These are phyloP conservation scores for Populus ilicifolia DNA, from an alignment of 345 rosid genomes.

Conservation along the genomic window DNA sequence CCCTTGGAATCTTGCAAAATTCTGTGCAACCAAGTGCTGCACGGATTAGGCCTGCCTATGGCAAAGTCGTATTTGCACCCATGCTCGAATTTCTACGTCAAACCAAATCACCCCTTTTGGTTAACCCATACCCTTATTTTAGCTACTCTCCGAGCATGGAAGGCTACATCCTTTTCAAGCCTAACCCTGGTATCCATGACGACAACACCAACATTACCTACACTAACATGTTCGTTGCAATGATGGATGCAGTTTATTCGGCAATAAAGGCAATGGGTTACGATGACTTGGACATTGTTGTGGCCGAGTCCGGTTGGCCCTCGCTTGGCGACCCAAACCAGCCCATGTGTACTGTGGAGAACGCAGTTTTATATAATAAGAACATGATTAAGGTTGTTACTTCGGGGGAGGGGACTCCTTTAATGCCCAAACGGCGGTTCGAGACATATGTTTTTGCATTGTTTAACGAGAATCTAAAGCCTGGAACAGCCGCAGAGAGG, in stretches of 20 bases:
- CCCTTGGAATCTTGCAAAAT: conserved; percentile 38
- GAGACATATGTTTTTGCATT: conserved; percentile 72
- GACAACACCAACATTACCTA: conserved; percentile 43
- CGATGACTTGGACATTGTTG: conserved; percentile 51
- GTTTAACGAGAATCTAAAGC: conserved; percentile 75
- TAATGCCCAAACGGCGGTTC: conserved; percentile 64
- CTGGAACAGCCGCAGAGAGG: conserved; percentile 58
- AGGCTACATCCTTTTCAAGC: conserved; percentile 54
- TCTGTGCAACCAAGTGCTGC: conserved; percentile 56
- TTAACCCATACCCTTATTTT: conserved; percentile 85
- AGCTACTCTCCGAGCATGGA: conserved; percentile 28
- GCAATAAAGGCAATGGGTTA: conserved; percentile 71
- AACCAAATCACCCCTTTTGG: conserved; percentile 70
- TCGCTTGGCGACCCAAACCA: conserved; percentile 49
- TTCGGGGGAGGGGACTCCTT: conserved; percentile 65
- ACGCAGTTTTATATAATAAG: conserved; percentile 58
- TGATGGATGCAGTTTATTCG: conserved; percentile 56
- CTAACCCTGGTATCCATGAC: conserved; percentile 47
- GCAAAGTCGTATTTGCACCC: conserved; percentile 45
- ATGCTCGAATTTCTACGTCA: conserved; percentile 60
- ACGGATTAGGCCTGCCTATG: conserved; percentile 48
- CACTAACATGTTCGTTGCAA: conserved; percentile 59
- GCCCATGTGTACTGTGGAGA: conserved; percentile 42
- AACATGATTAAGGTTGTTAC: conserved; percentile 35
- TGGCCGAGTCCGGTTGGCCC: conserved; percentile 92